Conservation (phyloP, 179 eudicot species). For the Spergularia azorica region DNA sequence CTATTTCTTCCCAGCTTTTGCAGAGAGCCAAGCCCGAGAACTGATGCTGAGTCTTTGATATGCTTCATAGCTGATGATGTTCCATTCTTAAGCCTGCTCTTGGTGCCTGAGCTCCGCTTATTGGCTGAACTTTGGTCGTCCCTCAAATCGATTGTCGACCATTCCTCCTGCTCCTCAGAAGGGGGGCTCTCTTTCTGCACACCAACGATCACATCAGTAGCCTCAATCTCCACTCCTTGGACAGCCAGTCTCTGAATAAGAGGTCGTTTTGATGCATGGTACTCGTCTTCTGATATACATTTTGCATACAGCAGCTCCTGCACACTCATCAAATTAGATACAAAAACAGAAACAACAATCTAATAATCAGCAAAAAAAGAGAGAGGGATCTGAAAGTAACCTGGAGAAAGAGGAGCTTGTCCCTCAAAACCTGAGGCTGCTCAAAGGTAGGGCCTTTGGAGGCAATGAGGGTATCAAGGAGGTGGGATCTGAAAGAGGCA, state of each 20-base stretch:
- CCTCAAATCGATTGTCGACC: slow-evolving; percentile 80
- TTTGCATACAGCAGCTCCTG: slow-evolving; percentile 81
- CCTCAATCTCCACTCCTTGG: slow-evolving; percentile 80
- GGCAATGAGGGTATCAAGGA: slow-evolving; percentile 67
- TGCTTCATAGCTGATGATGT: slow-evolving; percentile 48
- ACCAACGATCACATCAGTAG: slow-evolving; percentile 56
- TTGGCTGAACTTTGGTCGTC: slow-evolving; percentile 46
- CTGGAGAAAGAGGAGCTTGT: slow-evolving; percentile 84
- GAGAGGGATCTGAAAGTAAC: slow-evolving; percentile 24
- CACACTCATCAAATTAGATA: neutral
- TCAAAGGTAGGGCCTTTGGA: slow-evolving; percentile 49
- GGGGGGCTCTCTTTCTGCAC: slow-evolving; percentile 25
- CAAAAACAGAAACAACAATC: neutral
- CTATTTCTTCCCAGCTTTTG: slow-evolving; percentile 39
- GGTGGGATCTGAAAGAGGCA: slow-evolving; percentile 50
- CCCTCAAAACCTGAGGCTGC: slow-evolving; percentile 60
- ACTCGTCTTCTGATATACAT: slow-evolving; percentile 86
- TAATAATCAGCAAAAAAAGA: neutral
- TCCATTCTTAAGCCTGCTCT: slow-evolving; percentile 39
- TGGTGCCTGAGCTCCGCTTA: slow-evolving; percentile 43
- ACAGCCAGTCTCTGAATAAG: slow-evolving; percentile 75
- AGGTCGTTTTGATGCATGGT: slow-evolving; percentile 81
- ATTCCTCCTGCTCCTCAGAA: slow-evolving; percentile 49
- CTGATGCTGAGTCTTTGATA: slow-evolving; percentile 62
- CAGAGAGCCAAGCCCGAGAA: slow-evolving; percentile 46